Evolutionary conservation across 192 early-diverging fungal species (phyloP).

Genomic region (Glomus cerebriforme): DNA sequence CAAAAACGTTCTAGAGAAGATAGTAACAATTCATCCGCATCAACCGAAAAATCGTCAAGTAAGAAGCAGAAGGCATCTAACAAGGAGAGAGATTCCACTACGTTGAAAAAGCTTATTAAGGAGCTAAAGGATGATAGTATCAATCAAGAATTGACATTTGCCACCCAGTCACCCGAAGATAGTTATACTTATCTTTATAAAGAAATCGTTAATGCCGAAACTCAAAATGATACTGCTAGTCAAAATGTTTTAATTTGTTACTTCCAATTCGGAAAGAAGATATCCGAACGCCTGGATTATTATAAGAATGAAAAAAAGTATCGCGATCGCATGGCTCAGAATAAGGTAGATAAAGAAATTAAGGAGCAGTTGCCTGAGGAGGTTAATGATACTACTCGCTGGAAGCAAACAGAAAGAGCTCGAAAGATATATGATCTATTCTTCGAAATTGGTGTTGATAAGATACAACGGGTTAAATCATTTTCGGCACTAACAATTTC

Average conservation of each 20-base stretch:
- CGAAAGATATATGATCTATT: constrained; percentile 17
- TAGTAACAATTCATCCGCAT: no score
- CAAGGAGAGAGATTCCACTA: neutral
- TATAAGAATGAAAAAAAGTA: constrained; percentile 10
- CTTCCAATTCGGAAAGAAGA: constrained; percentile 1
- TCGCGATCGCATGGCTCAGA: neutral
- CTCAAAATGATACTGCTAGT: neutral
- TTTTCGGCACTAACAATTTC: constrained; percentile 4
- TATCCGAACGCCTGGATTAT: neutral
- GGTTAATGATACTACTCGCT: neutral
- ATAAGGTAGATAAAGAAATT: neutral
- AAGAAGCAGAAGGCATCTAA: neutral
- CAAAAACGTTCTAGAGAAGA: no score
- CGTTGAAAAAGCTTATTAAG: constrained; percentile 4
- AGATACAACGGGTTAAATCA: constrained; percentile 10
- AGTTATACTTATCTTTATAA: constrained; percentile 2
- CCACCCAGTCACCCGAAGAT: neutral
- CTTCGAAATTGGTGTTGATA: neutral
- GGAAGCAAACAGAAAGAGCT: constrained; percentile 7
- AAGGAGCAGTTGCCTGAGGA: neutral
- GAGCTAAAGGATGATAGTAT: constrained; percentile 18
- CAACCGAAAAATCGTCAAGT: no score
- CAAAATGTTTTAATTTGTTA: neutral
- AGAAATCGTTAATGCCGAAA: neutral
- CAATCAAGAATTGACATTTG: constrained; percentile 10